A percentile compares a stretch with the other conserved stretches of the same genome.
Evolutionary conservation across 2,329 filamentous ascomycete genomes (phyloP).

Genomic region (Colletotrichum gloeosporioides): DNA sequence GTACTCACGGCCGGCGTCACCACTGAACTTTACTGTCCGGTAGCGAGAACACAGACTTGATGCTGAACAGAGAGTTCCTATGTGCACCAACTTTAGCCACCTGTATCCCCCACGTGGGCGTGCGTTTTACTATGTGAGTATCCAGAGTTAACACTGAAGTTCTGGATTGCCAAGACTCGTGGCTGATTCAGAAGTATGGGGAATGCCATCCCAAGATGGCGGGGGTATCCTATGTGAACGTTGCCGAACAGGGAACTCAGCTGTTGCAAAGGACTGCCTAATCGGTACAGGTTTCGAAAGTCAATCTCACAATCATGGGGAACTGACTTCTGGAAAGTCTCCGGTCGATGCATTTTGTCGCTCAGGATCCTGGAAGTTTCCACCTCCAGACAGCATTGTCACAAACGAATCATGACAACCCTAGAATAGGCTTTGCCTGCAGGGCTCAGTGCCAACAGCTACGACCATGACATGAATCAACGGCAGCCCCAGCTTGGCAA

Average conservation of each 20-base stretch:
- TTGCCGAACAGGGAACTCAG: not conserved
- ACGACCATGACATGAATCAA: not conserved
- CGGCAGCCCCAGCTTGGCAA: not conserved
- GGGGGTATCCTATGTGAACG: not conserved
- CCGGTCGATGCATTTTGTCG: not conserved
- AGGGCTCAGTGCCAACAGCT: not conserved
- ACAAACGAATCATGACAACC: not conserved
- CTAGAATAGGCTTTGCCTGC: not conserved
- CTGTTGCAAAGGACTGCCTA: not conserved
- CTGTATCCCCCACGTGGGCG: not conserved
- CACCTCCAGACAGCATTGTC: not conserved
- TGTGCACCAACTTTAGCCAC: not conserved
- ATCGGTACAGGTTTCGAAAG: not conserved
- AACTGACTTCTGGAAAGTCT: not conserved
- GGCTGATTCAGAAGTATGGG: not conserved
- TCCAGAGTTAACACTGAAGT: accelerated
- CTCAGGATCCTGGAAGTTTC: not conserved
- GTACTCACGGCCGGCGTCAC: not conserved
- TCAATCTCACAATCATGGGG: not conserved
- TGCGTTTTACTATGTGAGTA: accelerated
- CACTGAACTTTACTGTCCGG: not conserved
- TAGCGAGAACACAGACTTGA: not conserved
- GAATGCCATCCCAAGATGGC: not conserved
- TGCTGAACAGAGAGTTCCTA: not conserved
- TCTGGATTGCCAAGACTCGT: not conserved